phyloP scores from a whole-genome alignment of 805 yeast species.

The Metschnikowia kunwiensis region DNA sequence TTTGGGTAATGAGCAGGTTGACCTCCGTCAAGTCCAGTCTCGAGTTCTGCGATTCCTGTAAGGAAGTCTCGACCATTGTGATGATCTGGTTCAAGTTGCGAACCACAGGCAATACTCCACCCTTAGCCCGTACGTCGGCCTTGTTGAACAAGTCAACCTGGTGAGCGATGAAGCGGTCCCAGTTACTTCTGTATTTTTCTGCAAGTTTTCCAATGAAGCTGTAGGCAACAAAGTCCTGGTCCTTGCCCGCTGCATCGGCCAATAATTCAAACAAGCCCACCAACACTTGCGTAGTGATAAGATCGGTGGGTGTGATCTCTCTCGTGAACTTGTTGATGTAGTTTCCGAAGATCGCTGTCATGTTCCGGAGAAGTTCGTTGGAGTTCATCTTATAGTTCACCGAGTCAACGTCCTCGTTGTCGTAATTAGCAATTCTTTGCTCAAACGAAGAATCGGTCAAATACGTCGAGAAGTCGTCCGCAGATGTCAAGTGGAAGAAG shows the following conservation, averaged over 20 bases:
- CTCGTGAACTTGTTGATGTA: slow-evolving; percentile 36
- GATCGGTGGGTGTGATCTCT: slow-evolving; percentile 35
- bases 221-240: slow-evolving; percentile 62
- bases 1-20: slow-evolving; percentile 24
- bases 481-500: slow-evolving; percentile 39
- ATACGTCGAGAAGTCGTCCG: slow-evolving; percentile 30
- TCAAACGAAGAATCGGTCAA: slow-evolving; percentile 27
- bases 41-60: slow-evolving; percentile 20
- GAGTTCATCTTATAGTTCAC: slow-evolving; percentile 45
- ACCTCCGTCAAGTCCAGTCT: slow-evolving; percentile 18
- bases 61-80: slow-evolving; percentile 31
- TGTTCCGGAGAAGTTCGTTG: slow-evolving; percentile 42
- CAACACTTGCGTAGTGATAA: slow-evolving; percentile 33
- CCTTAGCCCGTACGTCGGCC: slow-evolving; percentile 34
- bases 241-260: slow-evolving; percentile 36
- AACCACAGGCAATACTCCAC: slow-evolving; percentile 35
- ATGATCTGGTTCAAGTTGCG: slow-evolving; percentile 34
- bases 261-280: slow-evolving; percentile 27
- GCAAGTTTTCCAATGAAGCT: slow-evolving; percentile 48
- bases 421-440: slow-evolving; percentile 29
- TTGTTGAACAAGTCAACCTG: slow-evolving; percentile 45
- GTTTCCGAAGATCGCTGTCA: slow-evolving; percentile 47
- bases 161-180: slow-evolving; percentile 58
- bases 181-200: slow-evolving; percentile 49
- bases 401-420: slow-evolving; percentile 25